Evolutionary conservation across 768 basidiomycete genomes (phyloP).

Genomic region (Agaricus sinodeliciosus): DNA sequence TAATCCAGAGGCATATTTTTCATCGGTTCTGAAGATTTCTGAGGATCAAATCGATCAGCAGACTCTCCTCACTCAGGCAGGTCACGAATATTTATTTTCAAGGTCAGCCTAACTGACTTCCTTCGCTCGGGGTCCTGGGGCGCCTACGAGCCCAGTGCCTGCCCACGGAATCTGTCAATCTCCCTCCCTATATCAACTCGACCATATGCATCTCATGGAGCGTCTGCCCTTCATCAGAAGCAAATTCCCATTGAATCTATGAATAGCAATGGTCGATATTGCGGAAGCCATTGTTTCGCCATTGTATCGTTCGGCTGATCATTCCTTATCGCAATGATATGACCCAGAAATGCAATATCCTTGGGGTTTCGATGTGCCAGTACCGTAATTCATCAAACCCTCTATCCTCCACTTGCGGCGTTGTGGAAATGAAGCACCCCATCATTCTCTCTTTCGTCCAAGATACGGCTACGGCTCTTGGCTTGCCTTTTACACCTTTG

Average conservation of each 20-base stretch:
- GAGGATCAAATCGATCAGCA: not conserved
- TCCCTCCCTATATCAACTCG: not conserved
- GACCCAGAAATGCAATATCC: constrained; percentile 4
- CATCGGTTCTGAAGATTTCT: not conserved
- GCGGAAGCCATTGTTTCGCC: not conserved
- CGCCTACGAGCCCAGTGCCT: no score
- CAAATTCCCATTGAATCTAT: not conserved
- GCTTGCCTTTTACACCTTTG: not conserved
- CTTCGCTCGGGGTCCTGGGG: not conserved
- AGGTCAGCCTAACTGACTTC: not conserved
- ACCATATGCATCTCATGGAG: not conserved
- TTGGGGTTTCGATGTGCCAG: not conserved
- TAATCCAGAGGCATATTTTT: not conserved
- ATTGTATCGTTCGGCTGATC: not conserved
- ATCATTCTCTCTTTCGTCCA: not conserved
- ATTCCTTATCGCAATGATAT: constrained; percentile 7
- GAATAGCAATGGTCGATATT: not conserved
- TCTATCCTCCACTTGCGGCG: not conserved
- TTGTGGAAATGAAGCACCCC: not conserved
- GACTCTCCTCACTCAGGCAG: not conserved
- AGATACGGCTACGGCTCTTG: not conserved
- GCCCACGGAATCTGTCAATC: not conserved
- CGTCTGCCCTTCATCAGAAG: not conserved
- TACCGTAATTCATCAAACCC: constrained; percentile 3
- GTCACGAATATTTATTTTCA: not conserved